Conservation (phyloP, 768 basidiomycete genomes). For the Lentinula edodes region DNA sequence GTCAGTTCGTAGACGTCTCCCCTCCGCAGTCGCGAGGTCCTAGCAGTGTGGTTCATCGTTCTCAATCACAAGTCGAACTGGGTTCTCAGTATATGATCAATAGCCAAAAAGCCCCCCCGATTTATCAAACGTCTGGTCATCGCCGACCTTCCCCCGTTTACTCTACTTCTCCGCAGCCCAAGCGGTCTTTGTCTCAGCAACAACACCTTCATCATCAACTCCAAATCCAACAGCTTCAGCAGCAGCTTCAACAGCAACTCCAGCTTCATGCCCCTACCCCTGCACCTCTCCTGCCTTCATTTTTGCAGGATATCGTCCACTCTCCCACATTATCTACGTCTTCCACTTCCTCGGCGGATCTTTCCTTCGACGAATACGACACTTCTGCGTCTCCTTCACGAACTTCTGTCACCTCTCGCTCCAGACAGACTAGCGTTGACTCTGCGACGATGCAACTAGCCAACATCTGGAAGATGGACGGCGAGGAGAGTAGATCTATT, state of each 20-base stretch:
- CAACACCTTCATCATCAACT: slow-evolving; percentile 13
- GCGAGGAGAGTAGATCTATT: slow-evolving; percentile 59
- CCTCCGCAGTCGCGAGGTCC: slow-evolving; percentile 26
- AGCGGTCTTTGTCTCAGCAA: slow-evolving; percentile 14
- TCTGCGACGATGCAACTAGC: slow-evolving; percentile 22
- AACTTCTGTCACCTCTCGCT: slow-evolving; percentile 1
- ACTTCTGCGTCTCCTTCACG: background rate
- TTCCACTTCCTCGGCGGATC: slow-evolving; percentile 59
- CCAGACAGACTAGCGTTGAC: slow-evolving; percentile 11
- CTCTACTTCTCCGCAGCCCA: slow-evolving; percentile 27
- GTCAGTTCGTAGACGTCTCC: slow-evolving; percentile 30
- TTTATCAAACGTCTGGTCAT: slow-evolving; percentile 65
- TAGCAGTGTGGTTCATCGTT: slow-evolving; percentile 32
- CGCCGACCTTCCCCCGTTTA: slow-evolving; percentile 31
- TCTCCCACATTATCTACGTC: slow-evolving; percentile 62
- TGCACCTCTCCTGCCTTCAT: slow-evolving; percentile 62
- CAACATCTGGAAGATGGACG: slow-evolving; percentile 72
- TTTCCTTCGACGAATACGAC: slow-evolving; percentile 55
- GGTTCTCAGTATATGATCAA: slow-evolving; percentile 33
- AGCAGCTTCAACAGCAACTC: background rate
- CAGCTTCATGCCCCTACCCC: slow-evolving; percentile 36
- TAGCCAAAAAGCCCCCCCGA: slow-evolving; percentile 35
- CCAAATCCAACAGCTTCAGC: slow-evolving; percentile 14
- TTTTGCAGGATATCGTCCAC: slow-evolving; percentile 70
- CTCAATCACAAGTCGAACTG: slow-evolving; percentile 46